Conservation (phyloP, 176 grass and related monocot species). For the Rhipidocladum racemiflorum region DNA sequence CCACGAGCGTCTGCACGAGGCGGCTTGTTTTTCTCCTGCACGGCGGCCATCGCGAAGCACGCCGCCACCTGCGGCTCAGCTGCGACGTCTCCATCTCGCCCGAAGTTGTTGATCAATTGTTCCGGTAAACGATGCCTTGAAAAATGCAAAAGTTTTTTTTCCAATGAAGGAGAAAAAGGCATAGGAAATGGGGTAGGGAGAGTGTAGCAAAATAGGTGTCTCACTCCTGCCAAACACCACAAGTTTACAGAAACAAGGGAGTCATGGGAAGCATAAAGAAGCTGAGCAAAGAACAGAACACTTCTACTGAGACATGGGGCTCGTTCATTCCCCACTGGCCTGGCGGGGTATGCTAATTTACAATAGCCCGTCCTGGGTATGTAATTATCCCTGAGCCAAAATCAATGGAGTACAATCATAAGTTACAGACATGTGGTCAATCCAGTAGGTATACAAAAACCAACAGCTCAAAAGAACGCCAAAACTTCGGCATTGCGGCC, state of each 20-base stretch:
- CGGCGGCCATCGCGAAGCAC: constrained; percentile 25
- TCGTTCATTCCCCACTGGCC: constrained; percentile 43
- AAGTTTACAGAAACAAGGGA: background rate
- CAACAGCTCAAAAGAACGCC: constrained; percentile 23
- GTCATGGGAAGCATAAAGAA: background rate
- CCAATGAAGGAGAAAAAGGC: background rate
- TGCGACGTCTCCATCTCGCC: background rate
- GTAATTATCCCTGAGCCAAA: constrained; percentile 18
- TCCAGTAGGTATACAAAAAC: constrained; percentile 37
- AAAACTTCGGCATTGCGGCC: constrained; percentile 16
- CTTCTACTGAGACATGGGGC: background rate
- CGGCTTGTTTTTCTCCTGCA: background rate
- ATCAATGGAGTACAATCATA: constrained; percentile 38
- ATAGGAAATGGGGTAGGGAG: background rate
- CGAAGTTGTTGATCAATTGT: background rate
- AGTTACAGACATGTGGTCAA: constrained; percentile 40
- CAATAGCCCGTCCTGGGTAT: constrained; percentile 25
- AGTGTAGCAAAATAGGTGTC: background rate
- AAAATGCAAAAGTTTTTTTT: background rate
- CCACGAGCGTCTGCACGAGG: background rate
- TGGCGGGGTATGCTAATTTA: constrained; percentile 33
- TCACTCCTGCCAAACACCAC: background rate
- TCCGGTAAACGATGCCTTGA: background rate
- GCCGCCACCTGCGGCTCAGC: background rate
- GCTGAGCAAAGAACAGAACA: background rate